Evolutionary conservation across 1,139 yeast species (phyloP).

Genomic region (Candida glucosophila): DNA sequence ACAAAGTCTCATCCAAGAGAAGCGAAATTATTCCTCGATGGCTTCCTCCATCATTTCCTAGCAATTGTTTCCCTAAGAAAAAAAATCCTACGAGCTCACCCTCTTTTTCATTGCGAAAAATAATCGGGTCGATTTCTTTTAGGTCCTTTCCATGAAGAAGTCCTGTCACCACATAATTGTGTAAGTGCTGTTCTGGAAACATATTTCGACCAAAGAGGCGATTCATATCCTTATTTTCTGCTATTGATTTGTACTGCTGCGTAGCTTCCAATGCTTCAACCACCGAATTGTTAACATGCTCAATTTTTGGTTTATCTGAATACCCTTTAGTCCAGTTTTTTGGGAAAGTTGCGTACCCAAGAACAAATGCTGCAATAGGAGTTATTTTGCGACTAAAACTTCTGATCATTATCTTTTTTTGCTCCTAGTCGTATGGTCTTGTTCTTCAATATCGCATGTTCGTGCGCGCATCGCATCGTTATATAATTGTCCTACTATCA

Average conservation of each 20-base stretch:
- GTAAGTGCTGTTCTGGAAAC: slow-evolving; percentile 54
- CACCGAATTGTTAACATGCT: slow-evolving; percentile 23
- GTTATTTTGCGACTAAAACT: slow-evolving; percentile 15
- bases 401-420: slow-evolving; percentile 14
- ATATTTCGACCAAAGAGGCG: slow-evolving; percentile 27
- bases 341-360: slow-evolving; percentile 41
- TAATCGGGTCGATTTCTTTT: slow-evolving; percentile 60
- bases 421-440: too few relatives aligned
- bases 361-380: slow-evolving; percentile 36
- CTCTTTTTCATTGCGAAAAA: slow-evolving; percentile 37
- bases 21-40: slow-evolving; percentile 88
- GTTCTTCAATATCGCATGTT: too few relatives aligned
- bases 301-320: slow-evolving; percentile 12
- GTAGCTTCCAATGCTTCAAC: slow-evolving; percentile 22
- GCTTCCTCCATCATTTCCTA: slow-evolving; percentile 64
- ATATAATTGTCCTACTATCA: too few relatives aligned
- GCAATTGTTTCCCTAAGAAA: slow-evolving; percentile 59
- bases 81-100: slow-evolving; percentile 53
- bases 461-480: too few relatives aligned
- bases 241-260: slow-evolving; percentile 22
- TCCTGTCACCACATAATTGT: slow-evolving; percentile 61
- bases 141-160: slow-evolving; percentile 53
- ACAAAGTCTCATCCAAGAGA: slow-evolving; percentile 76
- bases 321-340: slow-evolving; percentile 26
- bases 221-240: slow-evolving; percentile 15